Percentiles rank a stretch among this genome's conserved stretches.
Conservation (phyloP, 2,329 filamentous ascomycete species). For the Nectriaceae sp. region DNA sequence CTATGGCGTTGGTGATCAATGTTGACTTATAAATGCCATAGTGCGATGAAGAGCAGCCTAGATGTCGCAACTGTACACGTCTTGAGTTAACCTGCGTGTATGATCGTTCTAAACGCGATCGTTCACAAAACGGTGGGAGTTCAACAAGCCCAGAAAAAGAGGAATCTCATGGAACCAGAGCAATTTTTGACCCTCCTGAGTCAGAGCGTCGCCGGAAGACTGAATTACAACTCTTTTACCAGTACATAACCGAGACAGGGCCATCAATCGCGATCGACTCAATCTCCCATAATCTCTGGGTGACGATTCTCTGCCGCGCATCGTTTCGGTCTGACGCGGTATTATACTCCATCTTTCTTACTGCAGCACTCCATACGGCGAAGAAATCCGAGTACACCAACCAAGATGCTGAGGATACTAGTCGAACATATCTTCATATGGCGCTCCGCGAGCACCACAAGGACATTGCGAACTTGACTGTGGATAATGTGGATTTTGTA, state of each 20-base stretch:
- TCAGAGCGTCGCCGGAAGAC: conserved; percentile 18
- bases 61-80: conserved; percentile 22
- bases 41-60: conserved; percentile 24
- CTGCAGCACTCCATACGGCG: conserved; percentile 17
- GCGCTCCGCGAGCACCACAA: conserved; percentile 16
- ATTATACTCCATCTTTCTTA: conserved; percentile 18
- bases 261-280: conserved; percentile 15
- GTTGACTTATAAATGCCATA: conserved; percentile 1
- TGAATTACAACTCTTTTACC: conserved; percentile 21
- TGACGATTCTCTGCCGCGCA: conserved; percentile 7
- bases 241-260: conserved; percentile 18
- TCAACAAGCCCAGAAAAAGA: neutral
- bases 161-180: neutral
- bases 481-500: conserved; percentile 16
- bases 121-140: neutral
- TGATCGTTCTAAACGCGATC: conserved; percentile 14
- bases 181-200: conserved; percentile 8
- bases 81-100: conserved; percentile 18
- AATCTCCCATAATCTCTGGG: conserved; percentile 10
- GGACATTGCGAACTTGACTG: conserved; percentile 14
- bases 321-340: conserved; percentile 21
- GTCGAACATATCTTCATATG: conserved; percentile 18
- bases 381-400: conserved; percentile 4
- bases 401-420: conserved; percentile 2
- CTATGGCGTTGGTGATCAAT: neutral